Evolutionary conservation across 2,329 filamentous ascomycete species (phyloP).

Genomic region (Plenodomus lindquistii): DNA sequence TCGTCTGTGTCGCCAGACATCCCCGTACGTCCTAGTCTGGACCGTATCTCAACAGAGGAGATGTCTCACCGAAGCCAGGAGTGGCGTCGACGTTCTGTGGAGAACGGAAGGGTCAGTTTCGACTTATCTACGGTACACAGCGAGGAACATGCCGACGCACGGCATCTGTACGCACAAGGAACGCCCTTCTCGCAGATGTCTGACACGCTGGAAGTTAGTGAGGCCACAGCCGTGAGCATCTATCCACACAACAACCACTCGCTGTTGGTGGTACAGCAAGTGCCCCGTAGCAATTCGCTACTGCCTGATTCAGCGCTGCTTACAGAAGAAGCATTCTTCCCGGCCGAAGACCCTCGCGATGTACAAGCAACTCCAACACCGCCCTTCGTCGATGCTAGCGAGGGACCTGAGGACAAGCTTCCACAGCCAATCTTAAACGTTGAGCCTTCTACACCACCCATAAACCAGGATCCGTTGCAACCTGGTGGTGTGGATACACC

Average conservation of each 20-base stretch:
- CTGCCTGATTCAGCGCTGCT: slow-evolving; percentile 21
- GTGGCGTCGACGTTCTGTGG: slow-evolving; percentile 34
- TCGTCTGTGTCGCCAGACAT: slow-evolving; percentile 33
- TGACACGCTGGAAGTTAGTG: slow-evolving; percentile 61
- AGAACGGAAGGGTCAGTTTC: slow-evolving; percentile 43
- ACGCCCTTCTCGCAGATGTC: slow-evolving; percentile 55
- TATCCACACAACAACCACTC: slow-evolving; percentile 68
- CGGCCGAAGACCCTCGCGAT: slow-evolving; percentile 20
- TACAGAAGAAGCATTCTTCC: slow-evolving; percentile 16
- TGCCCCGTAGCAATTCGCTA: slow-evolving; percentile 34
- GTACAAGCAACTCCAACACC: slow-evolving; percentile 26
- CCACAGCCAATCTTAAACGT: slow-evolving; percentile 35
- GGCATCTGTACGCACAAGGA: slow-evolving; percentile 54
- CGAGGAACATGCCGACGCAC: slow-evolving; percentile 45
- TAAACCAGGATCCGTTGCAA: slow-evolving; percentile 29
- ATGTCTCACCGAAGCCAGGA: slow-evolving; percentile 37
- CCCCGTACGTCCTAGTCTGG: slow-evolving; percentile 23
- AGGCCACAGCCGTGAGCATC: slow-evolving; percentile 63
- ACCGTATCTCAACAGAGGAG: slow-evolving; percentile 35
- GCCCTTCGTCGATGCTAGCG: slow-evolving; percentile 30
- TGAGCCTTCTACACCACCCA: slow-evolving; percentile 43
- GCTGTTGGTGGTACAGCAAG: slow-evolving; percentile 65
- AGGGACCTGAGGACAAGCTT: slow-evolving; percentile 10
- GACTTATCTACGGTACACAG: slow-evolving; percentile 43
- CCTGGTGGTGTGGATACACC: slow-evolving; percentile 56